These are phyloP conservation scores for Aspergillus cavernicola DNA, from an alignment of 495 filamentous ascomycete genomes.

Conservation along the genomic window DNA sequence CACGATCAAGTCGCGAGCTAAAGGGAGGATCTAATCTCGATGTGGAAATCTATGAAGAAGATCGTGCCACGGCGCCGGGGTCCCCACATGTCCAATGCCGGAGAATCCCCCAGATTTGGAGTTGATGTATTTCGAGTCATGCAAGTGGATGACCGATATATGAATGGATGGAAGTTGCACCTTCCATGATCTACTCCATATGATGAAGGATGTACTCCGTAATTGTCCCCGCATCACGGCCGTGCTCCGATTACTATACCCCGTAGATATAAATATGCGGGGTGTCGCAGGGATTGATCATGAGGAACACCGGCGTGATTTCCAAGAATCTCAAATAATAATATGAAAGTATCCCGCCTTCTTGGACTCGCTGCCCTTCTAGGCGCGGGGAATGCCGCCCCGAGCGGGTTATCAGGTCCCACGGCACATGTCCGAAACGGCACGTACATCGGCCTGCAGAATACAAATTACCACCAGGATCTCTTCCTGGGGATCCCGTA, in stretches of 20 bases:
- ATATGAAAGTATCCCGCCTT: not conserved
- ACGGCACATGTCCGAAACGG: slow-evolving; percentile 32
- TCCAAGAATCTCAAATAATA: too few relatives aligned
- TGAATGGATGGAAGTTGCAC: too few relatives aligned
- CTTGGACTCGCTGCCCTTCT: not conserved
- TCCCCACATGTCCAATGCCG: not conserved
- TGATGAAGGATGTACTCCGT: too few relatives aligned
- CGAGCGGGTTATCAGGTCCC: slow-evolving; percentile 5
- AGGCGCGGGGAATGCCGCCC: slow-evolving; percentile 1
- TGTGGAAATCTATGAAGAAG: not conserved
- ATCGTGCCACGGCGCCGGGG: not conserved
- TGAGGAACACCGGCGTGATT: too few relatives aligned
- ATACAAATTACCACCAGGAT: slow-evolving; percentile 44
- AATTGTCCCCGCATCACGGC: not conserved
- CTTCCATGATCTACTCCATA: too few relatives aligned
- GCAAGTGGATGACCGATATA: not conserved
- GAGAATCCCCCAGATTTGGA: not conserved
- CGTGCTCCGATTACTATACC: not conserved
- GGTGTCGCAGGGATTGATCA: too few relatives aligned
- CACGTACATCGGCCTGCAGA: slow-evolving; percentile 39
- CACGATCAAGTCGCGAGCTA: too few relatives aligned
- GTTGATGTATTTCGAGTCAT: too few relatives aligned
- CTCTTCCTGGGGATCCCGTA: slow-evolving; percentile 56
- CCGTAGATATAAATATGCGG: slow-evolving; percentile 1
- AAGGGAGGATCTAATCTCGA: not conserved